phyloP scores from a whole-genome alignment of 176 grass and related monocot species.

The Aegilops speltoides region DNA sequence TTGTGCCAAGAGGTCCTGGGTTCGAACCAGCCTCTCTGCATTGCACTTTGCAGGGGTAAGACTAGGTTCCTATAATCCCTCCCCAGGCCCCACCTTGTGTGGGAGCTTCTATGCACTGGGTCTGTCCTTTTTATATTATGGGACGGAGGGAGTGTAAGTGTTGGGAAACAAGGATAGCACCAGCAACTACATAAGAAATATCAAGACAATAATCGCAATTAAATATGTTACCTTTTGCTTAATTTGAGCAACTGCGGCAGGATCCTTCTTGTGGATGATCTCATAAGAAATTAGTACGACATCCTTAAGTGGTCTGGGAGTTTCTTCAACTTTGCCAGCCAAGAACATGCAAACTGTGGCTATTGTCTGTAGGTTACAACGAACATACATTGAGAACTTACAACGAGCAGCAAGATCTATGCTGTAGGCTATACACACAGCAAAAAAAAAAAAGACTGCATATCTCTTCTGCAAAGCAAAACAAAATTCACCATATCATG shows the following conservation, averaged over 20 bases:
- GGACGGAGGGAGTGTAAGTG: background rate
- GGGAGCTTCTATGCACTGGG: no score
- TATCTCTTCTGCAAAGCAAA: background rate
- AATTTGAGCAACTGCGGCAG: conserved; percentile 69
- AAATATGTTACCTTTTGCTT: conserved; percentile 69
- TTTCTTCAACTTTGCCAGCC: conserved; percentile 97
- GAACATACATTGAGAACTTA: background rate
- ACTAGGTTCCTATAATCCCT: no score
- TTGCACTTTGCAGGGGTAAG: no score
- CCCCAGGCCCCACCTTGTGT: no score
- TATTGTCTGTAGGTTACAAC: conserved; percentile 57
- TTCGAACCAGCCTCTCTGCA: no score
- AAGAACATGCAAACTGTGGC: conserved; percentile 97
- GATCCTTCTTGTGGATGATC: conserved; percentile 92
- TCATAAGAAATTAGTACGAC: conserved; percentile 91
- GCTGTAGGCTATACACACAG: conserved; percentile 8
- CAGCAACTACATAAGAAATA: background rate
- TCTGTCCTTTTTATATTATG: no score
- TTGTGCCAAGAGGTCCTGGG: no score
- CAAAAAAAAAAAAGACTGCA: background rate
- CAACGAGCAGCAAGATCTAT: conserved; percentile 5
- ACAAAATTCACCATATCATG: background rate
- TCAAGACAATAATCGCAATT: background rate
- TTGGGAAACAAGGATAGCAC: background rate
- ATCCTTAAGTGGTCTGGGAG: conserved; percentile 76